Evolutionary conservation across 306 rosid genomes (phyloP).

Genomic region (Albizia julibrissin): DNA sequence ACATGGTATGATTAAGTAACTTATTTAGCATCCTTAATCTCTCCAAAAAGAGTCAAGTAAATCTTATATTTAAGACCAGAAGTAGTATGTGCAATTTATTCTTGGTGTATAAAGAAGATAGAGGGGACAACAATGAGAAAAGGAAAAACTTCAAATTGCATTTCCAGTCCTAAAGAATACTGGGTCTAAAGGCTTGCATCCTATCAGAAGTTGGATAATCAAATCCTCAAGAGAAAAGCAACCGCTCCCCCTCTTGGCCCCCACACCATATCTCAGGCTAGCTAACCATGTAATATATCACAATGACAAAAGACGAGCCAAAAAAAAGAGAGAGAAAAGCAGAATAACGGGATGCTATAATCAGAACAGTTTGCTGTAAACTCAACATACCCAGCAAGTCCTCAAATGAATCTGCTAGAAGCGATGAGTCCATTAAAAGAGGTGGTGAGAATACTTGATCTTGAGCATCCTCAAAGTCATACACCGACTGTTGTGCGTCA

Average conservation of each 20-base stretch:
- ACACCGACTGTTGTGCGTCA: constrained; percentile 62
- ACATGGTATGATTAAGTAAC: too few species aligned
- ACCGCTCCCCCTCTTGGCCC: neutral
- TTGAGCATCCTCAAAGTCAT: constrained; percentile 75
- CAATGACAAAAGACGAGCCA: constrained; percentile 2
- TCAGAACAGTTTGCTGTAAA: constrained; percentile 27
- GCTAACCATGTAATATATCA: constrained; percentile 19
- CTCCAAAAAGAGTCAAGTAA: too few species aligned
- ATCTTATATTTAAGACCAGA: too few species aligned
- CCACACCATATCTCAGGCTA: neutral
- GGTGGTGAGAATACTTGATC: constrained; percentile 96
- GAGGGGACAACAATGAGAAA: neutral
- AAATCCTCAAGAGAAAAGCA: neutral
- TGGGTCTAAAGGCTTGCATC: neutral
- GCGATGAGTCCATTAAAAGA: constrained; percentile 76
- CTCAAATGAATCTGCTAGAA: constrained; percentile 77
- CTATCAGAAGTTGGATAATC: neutral
- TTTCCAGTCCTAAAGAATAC: constrained; percentile 12
- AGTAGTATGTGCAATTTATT: neutral
- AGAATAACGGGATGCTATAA: constrained; percentile 20
- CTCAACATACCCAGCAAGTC: constrained; percentile 86
- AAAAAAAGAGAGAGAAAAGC: neutral
- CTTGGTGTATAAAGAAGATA: neutral
- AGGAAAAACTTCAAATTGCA: constrained; percentile 10
- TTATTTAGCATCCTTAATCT: too few species aligned